Evolutionary conservation across 768 basidiomycete genomes (phyloP).

Genomic region (Podaxis sp.): DNA sequence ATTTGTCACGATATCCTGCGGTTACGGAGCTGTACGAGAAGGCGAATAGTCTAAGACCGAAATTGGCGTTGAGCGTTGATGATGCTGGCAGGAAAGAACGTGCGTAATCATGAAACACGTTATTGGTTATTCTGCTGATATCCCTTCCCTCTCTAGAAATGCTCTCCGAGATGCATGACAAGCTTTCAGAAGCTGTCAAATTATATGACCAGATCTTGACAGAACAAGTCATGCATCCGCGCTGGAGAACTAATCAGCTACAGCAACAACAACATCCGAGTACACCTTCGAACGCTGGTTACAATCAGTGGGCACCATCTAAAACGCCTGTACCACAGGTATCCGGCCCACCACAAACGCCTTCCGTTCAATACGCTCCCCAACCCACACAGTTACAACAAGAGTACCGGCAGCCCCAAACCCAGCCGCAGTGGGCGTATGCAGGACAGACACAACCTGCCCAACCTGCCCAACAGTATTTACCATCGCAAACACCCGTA

Average conservation of each 20-base stretch:
- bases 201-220: constrained; percentile 89
- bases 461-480: constrained; percentile 22
- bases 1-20: constrained; percentile 79
- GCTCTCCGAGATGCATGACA: constrained; percentile 91
- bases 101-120: constrained; percentile 28
- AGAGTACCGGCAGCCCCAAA: constrained; percentile 20
- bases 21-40: constrained; percentile 85
- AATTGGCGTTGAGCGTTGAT: constrained; percentile 79
- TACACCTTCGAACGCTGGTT: constrained; percentile 21
- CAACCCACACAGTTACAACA: constrained; percentile 23
- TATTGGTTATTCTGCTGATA: background rate
- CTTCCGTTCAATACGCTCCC: constrained; percentile 37
- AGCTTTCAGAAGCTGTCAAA: constrained; percentile 88
- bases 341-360: constrained; percentile 28
- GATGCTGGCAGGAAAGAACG: constrained; percentile 87
- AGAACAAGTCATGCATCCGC: constrained; percentile 73
- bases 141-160: constrained; percentile 52
- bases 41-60: constrained; percentile 75
- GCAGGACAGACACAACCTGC: constrained; percentile 18
- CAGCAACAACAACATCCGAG: constrained; percentile 12
- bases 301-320: constrained; percentile 16
- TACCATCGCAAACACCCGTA: constrained; percentile 18
- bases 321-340: constrained; percentile 11
- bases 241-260: constrained; percentile 52
- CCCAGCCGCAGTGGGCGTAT: constrained; percentile 15